Base-by-base conservation (phyloP, 2,329 filamentous ascomycete genomes). In the Fusarium scirpi region DNA sequence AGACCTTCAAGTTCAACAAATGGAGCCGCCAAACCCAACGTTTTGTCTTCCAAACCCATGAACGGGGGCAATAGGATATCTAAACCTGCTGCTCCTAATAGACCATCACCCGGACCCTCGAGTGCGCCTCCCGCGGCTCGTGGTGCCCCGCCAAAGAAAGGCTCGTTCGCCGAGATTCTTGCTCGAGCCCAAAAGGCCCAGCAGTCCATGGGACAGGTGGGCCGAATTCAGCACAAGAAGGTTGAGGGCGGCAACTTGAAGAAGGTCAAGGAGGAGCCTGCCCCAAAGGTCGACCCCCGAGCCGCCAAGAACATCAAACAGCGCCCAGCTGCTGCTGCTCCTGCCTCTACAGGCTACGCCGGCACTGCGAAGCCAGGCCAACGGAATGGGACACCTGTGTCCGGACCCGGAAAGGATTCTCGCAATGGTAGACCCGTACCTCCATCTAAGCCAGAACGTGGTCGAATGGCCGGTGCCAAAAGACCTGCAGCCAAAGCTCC, bases 181-280 rank as follows among this genome's bases (percentile, higher is more conserved):
- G 90, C 90, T 58, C 86, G 91, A 71, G 92, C 89, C 32, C 89
- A 92, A 75, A 88, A 88, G 65, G 90, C 88, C 15, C 88, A 92
- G 74, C 84, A 82, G 41, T 83, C 81, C 43, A 86, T 88, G 82
- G 86, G 83, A n/a, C 86, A 86, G 71, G 85, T 91, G 25, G 91
- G 91, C 58, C 89, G 89, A 72, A 92, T 94, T 71, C 91, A 93
- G 76, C 91, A 94, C 79, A 93, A 93, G 77, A 85, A 90, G 22
- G 86, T 90, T 3, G 91, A 92, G 72, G 91, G 89, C 74, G 80
- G 85, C n/a, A 81, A 85, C 9, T 84, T 56, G 27, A 74, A 66
- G 65, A 67, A 85, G 77, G 85, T 84, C 64, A 85, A 83, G 70
- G 85, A 86, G 48, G 84, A 84, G 30, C 75, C 76, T 20, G 24